A percentile compares a stretch with the other conserved stretches of the same genome.
phyloP scores from a whole-genome alignment of 345 rosid species.

The Rubroshorea leprosula region DNA sequence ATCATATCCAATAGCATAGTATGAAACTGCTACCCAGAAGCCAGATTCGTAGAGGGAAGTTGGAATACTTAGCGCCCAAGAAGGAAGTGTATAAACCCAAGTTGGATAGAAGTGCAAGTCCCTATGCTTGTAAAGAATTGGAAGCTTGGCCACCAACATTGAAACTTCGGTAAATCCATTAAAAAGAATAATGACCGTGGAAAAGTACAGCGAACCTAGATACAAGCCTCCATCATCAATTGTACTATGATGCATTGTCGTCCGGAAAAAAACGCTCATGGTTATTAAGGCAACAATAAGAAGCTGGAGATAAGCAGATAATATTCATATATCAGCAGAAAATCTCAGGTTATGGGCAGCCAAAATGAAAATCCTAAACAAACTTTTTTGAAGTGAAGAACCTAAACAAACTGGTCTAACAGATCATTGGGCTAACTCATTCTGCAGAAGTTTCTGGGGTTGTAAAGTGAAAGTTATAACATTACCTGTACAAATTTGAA shows the following conservation, averaged over 20 bases:
- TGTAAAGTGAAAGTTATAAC: background rate
- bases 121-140: conserved; percentile 92
- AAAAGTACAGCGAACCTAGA: conserved; percentile 85
- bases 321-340: conserved; percentile 13
- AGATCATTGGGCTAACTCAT: background rate
- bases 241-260: conserved; percentile 73
- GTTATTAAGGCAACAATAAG: conserved; percentile 84
- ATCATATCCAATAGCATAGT: conserved; percentile 89
- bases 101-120: conserved; percentile 93
- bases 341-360: too few species aligned
- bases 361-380: too few species aligned
- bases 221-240: conserved; percentile 85
- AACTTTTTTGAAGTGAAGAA: too few species aligned
- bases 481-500: conserved; percentile 93
- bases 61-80: conserved; percentile 85
- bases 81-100: conserved; percentile 92
- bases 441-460: background rate
- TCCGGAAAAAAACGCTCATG: conserved; percentile 92
- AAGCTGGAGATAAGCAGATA: conserved; percentile 55
- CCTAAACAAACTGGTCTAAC: conserved; percentile 3
- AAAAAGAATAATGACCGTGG: conserved; percentile 95
- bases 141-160: conserved; percentile 93
- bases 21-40: conserved; percentile 87
- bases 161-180: conserved; percentile 98
- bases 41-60: conserved; percentile 86